These are phyloP conservation scores for Avena atlantica DNA, from an alignment of 176 grass and related monocot genomes.

Conservation along the genomic window DNA sequence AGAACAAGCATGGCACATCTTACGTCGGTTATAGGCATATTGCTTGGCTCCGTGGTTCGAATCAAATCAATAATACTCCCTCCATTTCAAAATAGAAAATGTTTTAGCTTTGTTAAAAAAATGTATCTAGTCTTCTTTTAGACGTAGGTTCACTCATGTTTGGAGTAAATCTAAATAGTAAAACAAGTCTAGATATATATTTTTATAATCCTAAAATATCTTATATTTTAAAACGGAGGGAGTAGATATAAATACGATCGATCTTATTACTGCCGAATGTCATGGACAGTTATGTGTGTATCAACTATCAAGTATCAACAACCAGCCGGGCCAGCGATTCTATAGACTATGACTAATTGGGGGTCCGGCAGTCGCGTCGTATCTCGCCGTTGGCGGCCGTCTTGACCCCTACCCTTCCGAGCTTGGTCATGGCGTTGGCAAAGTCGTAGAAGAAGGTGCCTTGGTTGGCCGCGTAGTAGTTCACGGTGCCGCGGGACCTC, in stretches of 20 bases:
- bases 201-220: too few relatives aligned
- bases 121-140: too few relatives aligned
- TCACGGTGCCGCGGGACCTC: constrained; percentile 52
- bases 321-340: not conserved
- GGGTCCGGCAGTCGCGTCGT: constrained; percentile 58
- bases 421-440: constrained; percentile 53
- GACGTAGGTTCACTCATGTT: too few relatives aligned
- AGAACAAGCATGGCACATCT: too few relatives aligned
- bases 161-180: too few relatives aligned
- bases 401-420: constrained; percentile 68
- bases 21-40: too few relatives aligned
- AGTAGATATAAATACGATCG: too few relatives aligned
- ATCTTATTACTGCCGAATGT: not conserved
- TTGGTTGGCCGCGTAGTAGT: constrained; percentile 59
- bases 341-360: constrained; percentile 30
- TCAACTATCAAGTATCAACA: not conserved
- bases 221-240: too few relatives aligned
- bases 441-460: constrained; percentile 58
- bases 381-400: constrained; percentile 67
- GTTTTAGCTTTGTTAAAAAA: too few relatives aligned
- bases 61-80: not conserved
- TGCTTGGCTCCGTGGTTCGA: too few relatives aligned
- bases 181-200: too few relatives aligned
- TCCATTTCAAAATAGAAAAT: too few relatives aligned
- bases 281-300: not conserved